These are phyloP conservation scores for Arthroderma sp. DNA, from an alignment of 2,329 filamentous ascomycete genomes.

Conservation along the genomic window DNA sequence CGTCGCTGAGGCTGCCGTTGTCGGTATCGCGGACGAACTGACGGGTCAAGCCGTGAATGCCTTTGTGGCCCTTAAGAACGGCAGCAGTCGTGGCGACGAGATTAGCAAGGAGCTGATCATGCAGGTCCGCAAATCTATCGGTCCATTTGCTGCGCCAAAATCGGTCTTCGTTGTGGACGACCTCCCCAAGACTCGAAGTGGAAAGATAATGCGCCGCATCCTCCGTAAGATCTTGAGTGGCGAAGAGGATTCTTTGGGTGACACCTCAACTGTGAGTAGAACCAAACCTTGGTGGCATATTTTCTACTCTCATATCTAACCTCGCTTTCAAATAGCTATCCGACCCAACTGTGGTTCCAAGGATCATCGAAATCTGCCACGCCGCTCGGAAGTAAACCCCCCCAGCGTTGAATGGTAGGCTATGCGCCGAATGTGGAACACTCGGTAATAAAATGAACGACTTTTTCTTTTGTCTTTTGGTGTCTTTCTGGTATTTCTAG, in stretches of 20 bases:
- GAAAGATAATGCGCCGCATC: conserved; percentile 98
- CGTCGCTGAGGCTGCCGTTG: conserved; percentile 88
- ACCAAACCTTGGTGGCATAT: neutral
- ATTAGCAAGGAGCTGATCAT: conserved; percentile 86
- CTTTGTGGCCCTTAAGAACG: conserved; percentile 85
- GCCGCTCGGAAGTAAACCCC: conserved; percentile 25
- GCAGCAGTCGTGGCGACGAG: conserved; percentile 47
- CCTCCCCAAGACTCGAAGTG: conserved; percentile 89
- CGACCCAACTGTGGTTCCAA: conserved; percentile 76
- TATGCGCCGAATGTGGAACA: too few relatives aligned
- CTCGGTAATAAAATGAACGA: too few relatives aligned
- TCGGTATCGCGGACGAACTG: conserved; percentile 83
- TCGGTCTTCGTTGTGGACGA: conserved; percentile 82
- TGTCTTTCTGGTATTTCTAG: too few relatives aligned
- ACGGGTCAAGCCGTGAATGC: conserved; percentile 96
- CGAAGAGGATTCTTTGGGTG: conserved; percentile 92
- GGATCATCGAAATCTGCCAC: conserved; percentile 75
- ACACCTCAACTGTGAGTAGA: conserved; percentile 68
- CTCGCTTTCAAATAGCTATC: conserved; percentile 49
- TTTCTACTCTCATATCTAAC: neutral
- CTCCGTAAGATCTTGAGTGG: conserved; percentile 93
- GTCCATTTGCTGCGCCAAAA: conserved; percentile 93
- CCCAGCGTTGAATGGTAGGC: neutral
- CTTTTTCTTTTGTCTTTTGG: too few relatives aligned
- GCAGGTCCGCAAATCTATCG: conserved; percentile 94